Evolutionary conservation across 1,284 basidiomycete genomes (phyloP), one percentile per base, ranked within the genome.

Genomic region (Melampsora americana): DNA sequence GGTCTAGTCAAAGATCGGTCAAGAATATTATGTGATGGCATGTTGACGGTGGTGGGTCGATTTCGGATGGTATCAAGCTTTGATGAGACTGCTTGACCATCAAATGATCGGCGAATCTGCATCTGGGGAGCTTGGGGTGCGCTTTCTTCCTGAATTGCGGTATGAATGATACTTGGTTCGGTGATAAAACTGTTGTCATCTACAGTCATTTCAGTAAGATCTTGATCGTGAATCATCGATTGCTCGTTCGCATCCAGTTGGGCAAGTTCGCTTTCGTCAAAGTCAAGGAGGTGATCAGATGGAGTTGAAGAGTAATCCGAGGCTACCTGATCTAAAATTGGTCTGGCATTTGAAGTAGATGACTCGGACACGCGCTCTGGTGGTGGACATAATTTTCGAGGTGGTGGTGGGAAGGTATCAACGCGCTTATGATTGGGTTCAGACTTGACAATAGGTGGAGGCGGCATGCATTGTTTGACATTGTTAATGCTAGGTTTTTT

Each of bases 221-320:
- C 53, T 28, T n/a, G 53, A 56, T 56, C 53, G 9, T 56, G 53
- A 28, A 56, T n/a, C 53, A 56, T 56, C 14, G 53, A 56, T 28
- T 56, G 53, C 53, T 56, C 53, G 53, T 56, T 56, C 3, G 53
- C 61, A 64, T 66, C 71, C 26, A 74, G 42, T 35, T 66, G 61
- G 20, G 71, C 71, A 9, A 74, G 32, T 12, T 74, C 71, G 14
- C 23, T 35, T 42, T 74, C 71, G 53, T 74, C 56, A 18, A 74
- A 56, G n/a, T 74, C 71, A 56, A 74, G 66, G 18, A 66, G 66
- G 16, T 74, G 56, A 39, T 74, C 71, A 32, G 71, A 74, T 16
- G 66, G 65, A 23, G 65, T 67, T 35, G 53, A 30, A 16, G 65
- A 39, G 18, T 35, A 53, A 5, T 46, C 30, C 23, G n/a, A 48